A percentile compares a stretch with the other conserved stretches of the same genome.
Evolutionary conservation across 2,329 filamentous ascomycete genomes (phyloP).

Genomic region (Hypoxylon rubiginosum): DNA sequence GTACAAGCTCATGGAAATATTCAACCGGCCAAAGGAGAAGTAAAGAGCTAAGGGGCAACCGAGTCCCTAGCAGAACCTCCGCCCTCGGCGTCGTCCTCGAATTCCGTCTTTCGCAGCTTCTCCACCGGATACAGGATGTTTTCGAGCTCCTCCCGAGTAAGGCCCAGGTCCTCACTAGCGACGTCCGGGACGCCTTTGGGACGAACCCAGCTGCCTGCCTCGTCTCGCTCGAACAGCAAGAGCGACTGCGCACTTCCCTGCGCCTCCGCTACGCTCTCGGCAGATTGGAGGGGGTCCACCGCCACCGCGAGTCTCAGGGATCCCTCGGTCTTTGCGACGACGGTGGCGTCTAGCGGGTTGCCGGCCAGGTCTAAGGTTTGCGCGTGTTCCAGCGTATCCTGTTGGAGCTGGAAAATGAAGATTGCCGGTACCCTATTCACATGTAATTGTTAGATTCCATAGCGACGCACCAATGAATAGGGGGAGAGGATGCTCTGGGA

Average conservation of each 20-base stretch:
- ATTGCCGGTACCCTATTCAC: constrained; percentile 69
- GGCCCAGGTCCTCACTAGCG: constrained; percentile 25
- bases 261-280: constrained; percentile 41
- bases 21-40: neutral
- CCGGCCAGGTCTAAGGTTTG: constrained; percentile 70
- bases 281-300: constrained; percentile 52
- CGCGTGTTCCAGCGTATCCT: constrained; percentile 62
- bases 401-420: constrained; percentile 71
- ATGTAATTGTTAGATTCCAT: constrained; percentile 38
- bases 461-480: constrained; percentile 12
- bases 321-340: constrained; percentile 30
- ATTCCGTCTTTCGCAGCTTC: constrained; percentile 51
- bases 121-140: constrained; percentile 49
- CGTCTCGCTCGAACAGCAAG: constrained; percentile 43
- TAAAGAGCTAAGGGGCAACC: neutral
- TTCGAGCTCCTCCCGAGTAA: constrained; percentile 48
- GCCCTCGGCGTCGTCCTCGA: constrained; percentile 41
- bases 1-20: neutral
- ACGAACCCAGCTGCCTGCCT: constrained; percentile 34
- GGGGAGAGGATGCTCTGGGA: constrained; percentile 37
- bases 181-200: constrained; percentile 19
- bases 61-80: constrained; percentile 13
- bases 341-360: constrained; percentile 71
- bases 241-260: constrained; percentile 29
- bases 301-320: constrained; percentile 56